A percentile compares a stretch with the other conserved stretches of the same genome.
Evolutionary conservation across 495 filamentous ascomycete species (phyloP).

Genomic region (Neurospora intermedia): DNA sequence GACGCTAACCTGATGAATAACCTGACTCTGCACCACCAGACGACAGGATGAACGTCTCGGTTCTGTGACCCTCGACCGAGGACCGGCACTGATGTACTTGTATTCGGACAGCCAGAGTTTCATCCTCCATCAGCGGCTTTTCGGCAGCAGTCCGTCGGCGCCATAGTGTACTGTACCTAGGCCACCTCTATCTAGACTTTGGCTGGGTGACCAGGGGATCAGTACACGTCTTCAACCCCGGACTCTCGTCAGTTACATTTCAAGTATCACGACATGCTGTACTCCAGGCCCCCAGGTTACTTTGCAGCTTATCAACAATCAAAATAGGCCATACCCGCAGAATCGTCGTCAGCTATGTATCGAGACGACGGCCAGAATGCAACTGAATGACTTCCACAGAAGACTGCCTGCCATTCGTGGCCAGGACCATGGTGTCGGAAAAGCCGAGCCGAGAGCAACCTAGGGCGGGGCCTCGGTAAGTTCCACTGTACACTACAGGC

Average conservation of each 20-base stretch:
- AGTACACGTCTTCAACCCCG: not conserved
- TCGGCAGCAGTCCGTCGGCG: not conserved
- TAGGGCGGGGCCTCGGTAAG: not conserved
- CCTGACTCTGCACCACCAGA: not conserved
- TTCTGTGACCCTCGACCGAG: not conserved
- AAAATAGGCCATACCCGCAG: not conserved
- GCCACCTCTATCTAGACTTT: not conserved
- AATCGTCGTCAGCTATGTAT: not conserved
- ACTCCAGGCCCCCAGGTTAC: not conserved
- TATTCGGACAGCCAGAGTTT: not conserved
- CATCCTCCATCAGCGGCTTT: not conserved
- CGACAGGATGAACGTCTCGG: not conserved
- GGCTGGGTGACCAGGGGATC: not conserved
- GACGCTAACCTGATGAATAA: not conserved
- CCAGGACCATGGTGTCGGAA: not conserved
- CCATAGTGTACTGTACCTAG: not conserved
- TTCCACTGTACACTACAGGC: constrained; percentile 13
- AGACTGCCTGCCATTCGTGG: not conserved
- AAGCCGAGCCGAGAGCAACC: constrained; percentile 1
- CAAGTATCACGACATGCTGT: not conserved
- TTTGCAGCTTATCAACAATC: not conserved
- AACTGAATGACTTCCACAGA: not conserved
- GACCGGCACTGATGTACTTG: not conserved
- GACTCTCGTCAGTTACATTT: not conserved
- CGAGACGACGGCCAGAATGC: not conserved